A percentile compares a stretch with the other conserved stretches of the same genome.
These are phyloP conservation scores for Vitis rotundifolia DNA, from an alignment of 164 flowering plant genomes.

Conservation along the genomic window DNA sequence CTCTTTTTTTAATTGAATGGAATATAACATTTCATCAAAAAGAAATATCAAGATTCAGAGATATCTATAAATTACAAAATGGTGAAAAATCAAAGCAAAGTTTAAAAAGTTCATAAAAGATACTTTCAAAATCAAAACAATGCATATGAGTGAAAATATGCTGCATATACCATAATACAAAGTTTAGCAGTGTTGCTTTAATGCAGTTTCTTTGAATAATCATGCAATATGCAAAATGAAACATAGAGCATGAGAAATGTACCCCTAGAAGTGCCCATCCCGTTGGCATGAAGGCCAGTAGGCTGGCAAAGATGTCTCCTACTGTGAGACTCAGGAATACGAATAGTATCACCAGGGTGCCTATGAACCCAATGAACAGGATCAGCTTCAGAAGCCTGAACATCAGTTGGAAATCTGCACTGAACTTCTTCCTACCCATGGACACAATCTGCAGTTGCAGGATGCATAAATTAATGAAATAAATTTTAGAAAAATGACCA, in stretches of 20 bases:
- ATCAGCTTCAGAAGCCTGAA: constrained; percentile 86
- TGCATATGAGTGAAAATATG: no score
- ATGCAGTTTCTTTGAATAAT: no score
- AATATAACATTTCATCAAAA: no score
- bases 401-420: constrained; percentile 96
- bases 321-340: constrained; percentile 64
- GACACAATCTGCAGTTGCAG: constrained; percentile 74
- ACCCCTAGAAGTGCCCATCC: constrained; percentile 98
- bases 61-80: no score
- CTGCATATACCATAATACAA: no score
- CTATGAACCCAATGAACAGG: constrained; percentile 65
- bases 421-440: constrained; percentile 90
- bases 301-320: constrained; percentile 84
- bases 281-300: constrained; percentile 89
- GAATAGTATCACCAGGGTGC: constrained; percentile 55
- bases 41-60: no score
- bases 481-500: background rate
- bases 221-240: no score
- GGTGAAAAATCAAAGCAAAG: background rate
- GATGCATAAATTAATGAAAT: background rate
- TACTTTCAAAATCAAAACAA: no score
- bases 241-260: constrained; percentile 4
- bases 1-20: no score
- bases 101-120: background rate
- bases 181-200: no score